Base-by-base conservation (phyloP, 2,329 filamentous ascomycete species). In the Phoma herbarum region DNA sequence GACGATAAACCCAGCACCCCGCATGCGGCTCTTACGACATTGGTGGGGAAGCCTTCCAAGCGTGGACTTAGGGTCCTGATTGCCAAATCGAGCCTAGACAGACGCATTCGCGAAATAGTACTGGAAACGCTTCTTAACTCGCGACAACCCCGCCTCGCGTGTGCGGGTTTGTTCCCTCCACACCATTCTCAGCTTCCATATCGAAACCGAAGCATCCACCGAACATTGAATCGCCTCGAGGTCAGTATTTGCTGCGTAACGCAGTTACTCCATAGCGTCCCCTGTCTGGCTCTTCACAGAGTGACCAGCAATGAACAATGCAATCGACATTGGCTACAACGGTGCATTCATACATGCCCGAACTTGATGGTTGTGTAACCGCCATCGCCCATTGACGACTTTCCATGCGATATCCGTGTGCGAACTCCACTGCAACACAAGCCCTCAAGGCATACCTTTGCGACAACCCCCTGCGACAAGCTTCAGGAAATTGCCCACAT, bases 41-140 rank as follows among this genome's bases (percentile, higher is more conserved):
- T 70, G 63, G 67, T 66, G 68, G 67, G 64, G 65, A 60, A 57
- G 58, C 52, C 57, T 67, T 60, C 66, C 66, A 57, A 60, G 64
- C 62, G 47, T 57, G 59, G 68, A 59, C 28, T 63, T 67, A 67
- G 66, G 68, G 67, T 71, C 64, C 67, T 68, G 66, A 63, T 69
- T 56, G 62, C 68, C 63, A 52, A 60, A 64, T 65, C 48, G 55
- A 59, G 68, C 37, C 44, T 70, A 71, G 68, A 52, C 20, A n/a
- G 11, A 48, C 20, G 9, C n/a, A 37, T 60, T 44, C 52, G 57
- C 57, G 29, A 55, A 51, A 55, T 55, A 51, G 52, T 50, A 39
- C 57, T 60, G 22, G 43, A 60, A 56, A 60, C 51, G 52, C 64
- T 69, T 67, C 67, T 64, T 66, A 69, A 59, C 47, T 57, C 57